phyloP scores from a whole-genome alignment of 176 grass and related monocot genomes.

The Hsuehochloa calcarea region DNA sequence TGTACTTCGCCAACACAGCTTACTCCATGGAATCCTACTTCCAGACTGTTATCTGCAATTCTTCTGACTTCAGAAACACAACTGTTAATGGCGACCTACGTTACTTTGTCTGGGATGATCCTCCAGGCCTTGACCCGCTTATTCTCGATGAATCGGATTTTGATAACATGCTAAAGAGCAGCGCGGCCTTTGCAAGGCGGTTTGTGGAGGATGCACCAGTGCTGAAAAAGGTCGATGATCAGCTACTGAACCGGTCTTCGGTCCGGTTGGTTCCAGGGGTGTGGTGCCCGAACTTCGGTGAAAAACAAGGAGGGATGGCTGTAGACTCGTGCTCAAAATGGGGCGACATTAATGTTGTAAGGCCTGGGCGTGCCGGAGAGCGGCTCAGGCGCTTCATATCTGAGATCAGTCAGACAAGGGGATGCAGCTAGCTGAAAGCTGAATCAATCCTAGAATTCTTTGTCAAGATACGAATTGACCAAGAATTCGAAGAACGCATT shows the following conservation, averaged over 20 bases:
- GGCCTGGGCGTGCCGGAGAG: constrained; percentile 36
- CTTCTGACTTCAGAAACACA: constrained; percentile 54
- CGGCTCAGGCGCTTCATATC: constrained; percentile 41
- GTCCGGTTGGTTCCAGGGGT: background rate
- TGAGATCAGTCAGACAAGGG: constrained; percentile 38
- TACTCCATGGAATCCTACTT: constrained; percentile 79
- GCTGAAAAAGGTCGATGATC: constrained; percentile 53
- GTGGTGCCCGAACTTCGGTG: constrained; percentile 25
- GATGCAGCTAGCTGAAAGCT: constrained; percentile 35
- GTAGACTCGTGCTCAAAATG: constrained; percentile 29
- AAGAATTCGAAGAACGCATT: background rate
- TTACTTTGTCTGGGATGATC: constrained; percentile 68
- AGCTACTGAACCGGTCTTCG: constrained; percentile 40
- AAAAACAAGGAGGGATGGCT: background rate
- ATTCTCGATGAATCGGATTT: constrained; percentile 51
- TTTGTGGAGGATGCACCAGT: constrained; percentile 53
- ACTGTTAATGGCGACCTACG: constrained; percentile 54
- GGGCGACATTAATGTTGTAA: constrained; percentile 38
- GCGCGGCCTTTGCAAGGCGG: constrained; percentile 61
- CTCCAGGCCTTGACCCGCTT: constrained; percentile 61
- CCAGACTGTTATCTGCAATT: constrained; percentile 78
- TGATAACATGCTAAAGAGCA: constrained; percentile 50
- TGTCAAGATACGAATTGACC: background rate
- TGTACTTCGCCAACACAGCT: constrained; percentile 68
- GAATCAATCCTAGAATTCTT: background rate